Base-by-base conservation (phyloP, 2,329 filamentous ascomycete species). In the Clarireedia sp. region DNA sequence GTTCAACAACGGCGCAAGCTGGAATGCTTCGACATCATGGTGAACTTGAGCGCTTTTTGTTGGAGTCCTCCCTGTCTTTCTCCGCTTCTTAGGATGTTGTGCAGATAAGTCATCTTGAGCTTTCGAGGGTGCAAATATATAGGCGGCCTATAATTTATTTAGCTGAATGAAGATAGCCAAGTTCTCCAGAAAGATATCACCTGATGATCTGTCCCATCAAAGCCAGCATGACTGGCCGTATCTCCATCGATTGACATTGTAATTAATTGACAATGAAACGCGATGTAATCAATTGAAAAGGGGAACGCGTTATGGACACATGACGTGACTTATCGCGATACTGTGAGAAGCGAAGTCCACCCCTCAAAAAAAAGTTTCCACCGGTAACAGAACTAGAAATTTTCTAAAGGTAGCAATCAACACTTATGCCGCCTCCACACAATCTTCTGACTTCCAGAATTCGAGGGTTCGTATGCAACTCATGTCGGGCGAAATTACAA, bases 1-100 rank as follows among this genome's bases (percentile, higher is more conserved):
- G 56, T 76, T 74, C 7, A 87, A 69, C 17, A 86, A 72, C 7
- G 76, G 71, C 19, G 76, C 73, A 57, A 82, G 86, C 2, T 64
- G 50, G 16, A 58, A 48, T 9, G 50, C 14, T 23, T 46, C 51
- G 38, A 41, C n/a, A 21, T 51, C 23, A n/a, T 48, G 21, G 24
- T 51, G 12, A 14, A 21, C 21, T 9, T 55, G 49, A 24, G 19
- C 21, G 46, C 29, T 41, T 21, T 59, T 40, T 26, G 54, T 48
- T 58, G 62, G 51, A 48, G 58, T 54, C 46, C 63, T 66, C 26
- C 56, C 63, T 52, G 69, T 60, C 56, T 67, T 70, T 48, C 71
- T 67, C 51, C 67, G 68, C 60, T 73, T 73, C 45, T 62, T 56
- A 48, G 70, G 67, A 54, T 66, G 66, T 48, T 63, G 55, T 10